phyloP scores from a whole-genome alignment of 306 rosid species.

The Prunus salicina region DNA sequence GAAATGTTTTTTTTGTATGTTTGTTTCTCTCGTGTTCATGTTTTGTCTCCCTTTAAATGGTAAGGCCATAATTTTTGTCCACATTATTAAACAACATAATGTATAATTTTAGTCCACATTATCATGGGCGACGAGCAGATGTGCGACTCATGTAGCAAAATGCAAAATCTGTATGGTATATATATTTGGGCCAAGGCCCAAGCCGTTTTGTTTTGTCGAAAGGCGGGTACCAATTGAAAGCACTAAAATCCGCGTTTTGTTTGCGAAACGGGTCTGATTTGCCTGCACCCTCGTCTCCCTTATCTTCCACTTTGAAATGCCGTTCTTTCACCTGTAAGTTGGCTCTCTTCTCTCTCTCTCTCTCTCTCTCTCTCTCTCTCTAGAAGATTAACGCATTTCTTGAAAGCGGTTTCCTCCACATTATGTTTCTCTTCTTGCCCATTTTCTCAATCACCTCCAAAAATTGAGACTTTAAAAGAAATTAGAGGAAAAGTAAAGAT shows the following conservation, averaged over 20 bases:
- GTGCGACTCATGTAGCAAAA: no score
- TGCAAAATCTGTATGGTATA: no score
- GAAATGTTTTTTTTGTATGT: no score
- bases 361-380: background rate
- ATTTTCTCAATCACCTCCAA: background rate
- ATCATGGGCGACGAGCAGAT: background rate
- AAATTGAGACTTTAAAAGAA: background rate
- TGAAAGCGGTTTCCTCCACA: no score
- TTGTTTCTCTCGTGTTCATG: no score
- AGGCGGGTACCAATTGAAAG: background rate
- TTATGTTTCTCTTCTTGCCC: background rate
- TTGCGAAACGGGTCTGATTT: conserved; percentile 1
- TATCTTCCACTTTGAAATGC: conserved; percentile 37
- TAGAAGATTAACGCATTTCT: background rate
- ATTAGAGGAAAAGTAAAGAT: background rate
- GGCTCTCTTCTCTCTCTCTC: conserved; percentile 2
- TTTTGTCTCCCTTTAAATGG: no score
- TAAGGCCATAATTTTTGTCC: no score
- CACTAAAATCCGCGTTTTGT: background rate
- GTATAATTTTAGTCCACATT: no score
- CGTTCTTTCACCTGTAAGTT: conserved; percentile 39
- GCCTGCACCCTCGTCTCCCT: conserved; percentile 1
- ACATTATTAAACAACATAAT: no score
- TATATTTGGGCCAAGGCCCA: background rate
- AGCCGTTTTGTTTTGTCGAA: background rate